phyloP scores from a whole-genome alignment of 202 grass and related monocot genomes.

The Hordeum pubiflorum region DNA sequence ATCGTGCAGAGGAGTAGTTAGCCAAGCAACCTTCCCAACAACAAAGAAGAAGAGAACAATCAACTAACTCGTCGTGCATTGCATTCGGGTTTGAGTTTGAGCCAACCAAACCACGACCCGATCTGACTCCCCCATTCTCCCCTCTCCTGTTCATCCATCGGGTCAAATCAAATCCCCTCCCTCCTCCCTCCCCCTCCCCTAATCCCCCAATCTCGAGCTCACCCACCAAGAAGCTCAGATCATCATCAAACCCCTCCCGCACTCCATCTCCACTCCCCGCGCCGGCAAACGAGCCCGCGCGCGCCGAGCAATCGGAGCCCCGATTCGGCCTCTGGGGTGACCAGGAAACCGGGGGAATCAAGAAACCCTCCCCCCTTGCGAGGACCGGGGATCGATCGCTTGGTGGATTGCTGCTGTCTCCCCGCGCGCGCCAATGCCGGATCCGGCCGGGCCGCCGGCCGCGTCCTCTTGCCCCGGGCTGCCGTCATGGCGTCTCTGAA shows the following conservation, averaged over 20 bases:
- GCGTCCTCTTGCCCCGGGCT: constrained; percentile 1
- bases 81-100: neutral
- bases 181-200: neutral
- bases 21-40: neutral
- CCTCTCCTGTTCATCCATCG: constrained; percentile 3
- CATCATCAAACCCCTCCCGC: constrained; percentile 31
- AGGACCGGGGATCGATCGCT: neutral
- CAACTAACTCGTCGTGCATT: neutral
- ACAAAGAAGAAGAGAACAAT: neutral
- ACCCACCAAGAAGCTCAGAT: neutral
- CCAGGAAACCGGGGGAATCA: neutral
- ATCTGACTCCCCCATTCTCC: neutral
- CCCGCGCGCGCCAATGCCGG: constrained; percentile 52
- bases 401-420: neutral
- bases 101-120: neutral
- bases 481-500: constrained; percentile 26
- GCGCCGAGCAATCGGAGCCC: neutral
- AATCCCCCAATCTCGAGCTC: constrained; percentile 33
- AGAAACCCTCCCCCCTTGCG: neutral
- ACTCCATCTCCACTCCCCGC: neutral
- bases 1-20: neutral
- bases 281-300: neutral
- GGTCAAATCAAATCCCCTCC: neutral
- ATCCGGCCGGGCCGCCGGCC: constrained; percentile 31
- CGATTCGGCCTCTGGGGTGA: neutral